Conservation (phyloP, 192 early-diverging fungal genomes). For the Entomortierella lignicola region DNA sequence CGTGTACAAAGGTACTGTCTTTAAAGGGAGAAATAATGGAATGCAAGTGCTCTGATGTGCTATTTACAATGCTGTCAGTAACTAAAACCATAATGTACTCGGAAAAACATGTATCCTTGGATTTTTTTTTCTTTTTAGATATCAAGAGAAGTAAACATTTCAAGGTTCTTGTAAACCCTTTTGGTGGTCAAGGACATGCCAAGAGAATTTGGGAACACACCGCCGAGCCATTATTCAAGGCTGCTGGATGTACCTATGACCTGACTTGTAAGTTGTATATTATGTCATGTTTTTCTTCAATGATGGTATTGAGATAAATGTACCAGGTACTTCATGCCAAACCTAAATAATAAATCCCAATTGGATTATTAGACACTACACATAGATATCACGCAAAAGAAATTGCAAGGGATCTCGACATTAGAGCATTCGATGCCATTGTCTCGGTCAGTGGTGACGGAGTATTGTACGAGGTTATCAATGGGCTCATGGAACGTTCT, state of each 20-base stretch:
- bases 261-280: constrained; percentile 57
- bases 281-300: neutral
- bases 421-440: constrained; percentile 67
- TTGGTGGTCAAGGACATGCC: constrained; percentile 77
- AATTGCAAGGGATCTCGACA: constrained; percentile 68
- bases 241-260: constrained; percentile 67
- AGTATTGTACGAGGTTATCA: constrained; percentile 82
- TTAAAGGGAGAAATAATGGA: no score
- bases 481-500: constrained; percentile 78
- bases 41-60: no score
- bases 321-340: no score
- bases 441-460: constrained; percentile 84
- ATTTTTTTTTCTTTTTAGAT: constrained; percentile 21
- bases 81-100: no score
- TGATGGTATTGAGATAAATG: no score
- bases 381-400: constrained; percentile 69
- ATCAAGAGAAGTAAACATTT: constrained; percentile 45
- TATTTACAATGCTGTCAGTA: no score
- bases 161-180: constrained; percentile 79
- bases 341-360: neutral
- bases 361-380: constrained; percentile 64
- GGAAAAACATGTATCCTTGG: neutral
- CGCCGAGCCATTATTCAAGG: constrained; percentile 71
- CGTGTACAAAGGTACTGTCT: constrained; percentile 50
- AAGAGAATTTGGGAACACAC: constrained; percentile 61